A percentile compares a stretch with the other conserved stretches of the same genome.
phyloP scores from a whole-genome alignment of 2,329 filamentous ascomycete genomes.

The Hysterium pulicare region DNA sequence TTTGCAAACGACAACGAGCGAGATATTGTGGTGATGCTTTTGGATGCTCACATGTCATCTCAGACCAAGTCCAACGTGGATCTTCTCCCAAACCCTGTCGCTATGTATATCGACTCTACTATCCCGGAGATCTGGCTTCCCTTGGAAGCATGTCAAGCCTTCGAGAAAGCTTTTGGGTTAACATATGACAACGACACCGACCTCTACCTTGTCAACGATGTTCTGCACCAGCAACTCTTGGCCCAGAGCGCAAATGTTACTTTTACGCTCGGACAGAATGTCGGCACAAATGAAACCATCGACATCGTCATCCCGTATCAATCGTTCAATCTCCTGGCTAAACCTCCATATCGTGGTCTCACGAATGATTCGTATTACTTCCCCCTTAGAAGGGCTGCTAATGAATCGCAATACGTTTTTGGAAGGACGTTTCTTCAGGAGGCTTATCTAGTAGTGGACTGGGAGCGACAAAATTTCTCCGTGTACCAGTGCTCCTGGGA shows the following conservation, averaged over 20 bases:
- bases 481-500: slow-evolving; percentile 40
- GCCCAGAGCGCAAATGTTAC: slow-evolving; percentile 42
- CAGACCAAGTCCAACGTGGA: slow-evolving; percentile 30
- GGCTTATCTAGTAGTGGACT: slow-evolving; percentile 52
- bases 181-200: slow-evolving; percentile 62
- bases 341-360: slow-evolving; percentile 52
- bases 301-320: slow-evolving; percentile 48
- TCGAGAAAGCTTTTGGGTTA: slow-evolving; percentile 62
- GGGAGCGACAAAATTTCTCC: slow-evolving; percentile 47
- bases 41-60: slow-evolving; percentile 36
- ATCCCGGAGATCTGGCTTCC: slow-evolving; percentile 50
- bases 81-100: slow-evolving; percentile 38
- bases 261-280: slow-evolving; percentile 40
- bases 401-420: slow-evolving; percentile 57
- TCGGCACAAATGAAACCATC: slow-evolving; percentile 34
- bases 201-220: slow-evolving; percentile 62
- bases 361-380: slow-evolving; percentile 64
- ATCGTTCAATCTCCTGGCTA: slow-evolving; percentile 48
- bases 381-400: slow-evolving; percentile 57
- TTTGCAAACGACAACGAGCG: slow-evolving; percentile 55
- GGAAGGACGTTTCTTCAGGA: slow-evolving; percentile 70
- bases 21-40: slow-evolving; percentile 58
- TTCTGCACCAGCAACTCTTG: slow-evolving; percentile 51
- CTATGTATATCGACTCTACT: slow-evolving; percentile 48
- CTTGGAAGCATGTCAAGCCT: slow-evolving; percentile 56